Base-by-base conservation (phyloP, 2,329 filamentous ascomycete genomes). In the Fulvia fulva region DNA sequence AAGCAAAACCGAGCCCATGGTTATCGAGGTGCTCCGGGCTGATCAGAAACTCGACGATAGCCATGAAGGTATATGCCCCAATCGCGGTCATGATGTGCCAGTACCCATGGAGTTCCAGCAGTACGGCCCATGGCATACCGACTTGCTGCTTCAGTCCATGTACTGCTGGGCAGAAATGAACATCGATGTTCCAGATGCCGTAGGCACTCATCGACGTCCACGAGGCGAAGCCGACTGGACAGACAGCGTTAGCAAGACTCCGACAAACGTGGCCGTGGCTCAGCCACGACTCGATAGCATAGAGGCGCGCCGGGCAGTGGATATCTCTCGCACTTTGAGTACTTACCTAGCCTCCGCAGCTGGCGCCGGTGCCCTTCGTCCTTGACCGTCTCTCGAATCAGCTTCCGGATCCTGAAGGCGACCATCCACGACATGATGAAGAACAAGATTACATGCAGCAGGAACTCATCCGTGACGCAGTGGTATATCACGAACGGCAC, bases 171-270 rank as follows among this genome's bases (percentile, higher is more conserved):
- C 90, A 95, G 71, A 85, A 89, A n/a, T 82, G 76, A 60, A 90
- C 93, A 70, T 95, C 90, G 53, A 94, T 69, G 57, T 83, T 86
- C 90, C 90, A 95, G 56, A 94, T 81, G 4, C 80, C 76, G 68
- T 90, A 95, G 0, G 89, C 90, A 0, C 58, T 44, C 16, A 68
- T 26, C 1, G 62, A 63, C 8, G 47, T 55, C n/a, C 32, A 60
- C 1, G 63, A 60, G 0, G 59, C 65, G 16, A 64, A 59, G 3
- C 51, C 63, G 37, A 65, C 51, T n/a, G n/a, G n/a, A n/a, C n/a
- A n/a, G n/a, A n/a, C n/a, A n/a, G n/a, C n/a, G n/a, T n/a, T n/a
- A n/a, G n/a, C n/a, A n/a, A n/a, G n/a, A n/a, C n/a, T n/a, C n/a
- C n/a, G n/a, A n/a, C n/a, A n/a, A n/a, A n/a, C n/a, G n/a, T n/a